Evolutionary conservation across 2,329 filamentous ascomycete genomes (phyloP), one percentile per base, ranked within the genome.

Genomic region (Pezicula radicicola): DNA sequence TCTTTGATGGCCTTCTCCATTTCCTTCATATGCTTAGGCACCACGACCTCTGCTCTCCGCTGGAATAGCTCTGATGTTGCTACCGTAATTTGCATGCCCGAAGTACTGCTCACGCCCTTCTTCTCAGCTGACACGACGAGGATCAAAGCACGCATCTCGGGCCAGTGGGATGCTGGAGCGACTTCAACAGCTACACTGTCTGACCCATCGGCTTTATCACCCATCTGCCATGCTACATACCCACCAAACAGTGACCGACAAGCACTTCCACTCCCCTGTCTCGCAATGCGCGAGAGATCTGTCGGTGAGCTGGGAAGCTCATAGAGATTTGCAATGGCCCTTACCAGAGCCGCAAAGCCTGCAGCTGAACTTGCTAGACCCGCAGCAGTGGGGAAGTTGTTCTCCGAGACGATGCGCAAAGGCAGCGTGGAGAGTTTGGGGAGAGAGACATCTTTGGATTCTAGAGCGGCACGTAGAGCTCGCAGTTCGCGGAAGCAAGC

Each of bases 371-470:
- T 87, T 4, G 86, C 85, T 15, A 99, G 84, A 6, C 94, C 94
- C 4, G 94, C 94, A 25, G 94, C 94, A 2, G 94, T 99, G 57
- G 94, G 94, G 80, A 99, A 99, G 80, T 99, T 99, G 81, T 99
- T 99, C 76, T 94, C 89, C 52, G 89, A 94, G 51, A 97, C 91
- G 60, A 99, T 87, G 63, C 87, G 88, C 55, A 99, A 83, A 33
- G 89, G 84, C 64, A 88, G 78, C 48, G 78, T 68, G 10, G 91
- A 89, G 52, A 99, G 84, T 70, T 89, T 90, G 41, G 93, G 91
- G n/a, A 96, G 80, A 19, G 83, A 84, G 0, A 84, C 63, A 68
- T 96, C 77, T 55, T 79, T 72, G 35, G 77, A 75, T 72, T 99
- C 94, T 64, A 97, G 78, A 21, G 83, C 77, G 48, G 84, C 79